These are phyloP conservation scores for Paecilomyces fulvus DNA, from an alignment of 2,329 filamentous ascomycete species.

Conservation along the genomic window DNA sequence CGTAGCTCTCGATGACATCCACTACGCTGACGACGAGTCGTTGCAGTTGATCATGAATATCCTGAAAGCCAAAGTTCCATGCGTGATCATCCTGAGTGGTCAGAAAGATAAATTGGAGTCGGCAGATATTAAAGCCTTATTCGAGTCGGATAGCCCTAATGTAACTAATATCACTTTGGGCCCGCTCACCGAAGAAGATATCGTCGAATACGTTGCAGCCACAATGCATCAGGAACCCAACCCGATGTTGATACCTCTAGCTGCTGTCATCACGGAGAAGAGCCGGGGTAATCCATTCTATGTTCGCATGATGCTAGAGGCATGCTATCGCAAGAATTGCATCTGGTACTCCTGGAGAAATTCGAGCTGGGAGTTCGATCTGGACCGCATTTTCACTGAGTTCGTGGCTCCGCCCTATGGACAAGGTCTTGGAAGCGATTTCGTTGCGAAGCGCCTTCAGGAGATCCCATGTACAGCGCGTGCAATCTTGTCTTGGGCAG, in stretches of 20 bases:
- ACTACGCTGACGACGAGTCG: slow-evolving; percentile 83
- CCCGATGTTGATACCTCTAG: slow-evolving; percentile 67
- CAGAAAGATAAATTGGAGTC: slow-evolving; percentile 57
- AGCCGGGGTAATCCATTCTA: slow-evolving; percentile 85
- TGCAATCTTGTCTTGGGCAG: slow-evolving; percentile 76
- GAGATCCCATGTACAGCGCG: slow-evolving; percentile 68
- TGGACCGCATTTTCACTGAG: slow-evolving; percentile 72
- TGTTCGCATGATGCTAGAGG: slow-evolving; percentile 80
- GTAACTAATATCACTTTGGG: slow-evolving; percentile 63
- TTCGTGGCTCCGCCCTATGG: slow-evolving; percentile 73
- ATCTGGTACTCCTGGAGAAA: slow-evolving; percentile 86
- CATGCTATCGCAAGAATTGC: slow-evolving; percentile 76
- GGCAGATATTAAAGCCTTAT: slow-evolving; percentile 31
- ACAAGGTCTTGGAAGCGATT: slow-evolving; percentile 71
- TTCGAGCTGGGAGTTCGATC: slow-evolving; percentile 72
- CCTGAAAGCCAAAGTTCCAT: slow-evolving; percentile 66
- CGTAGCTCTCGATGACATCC: slow-evolving; percentile 79
- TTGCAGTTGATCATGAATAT: slow-evolving; percentile 76
- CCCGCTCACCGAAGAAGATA: slow-evolving; percentile 70
- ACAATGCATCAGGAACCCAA: slow-evolving; percentile 64
- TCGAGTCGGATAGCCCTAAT: slow-evolving; percentile 43
- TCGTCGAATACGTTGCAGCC: slow-evolving; percentile 70
- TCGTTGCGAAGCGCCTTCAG: slow-evolving; percentile 67
- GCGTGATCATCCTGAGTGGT: slow-evolving; percentile 73
- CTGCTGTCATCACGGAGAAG: slow-evolving; percentile 80